These are phyloP conservation scores for Penicillium vulpinum DNA, from an alignment of 2,329 filamentous ascomycete genomes.

Conservation along the genomic window DNA sequence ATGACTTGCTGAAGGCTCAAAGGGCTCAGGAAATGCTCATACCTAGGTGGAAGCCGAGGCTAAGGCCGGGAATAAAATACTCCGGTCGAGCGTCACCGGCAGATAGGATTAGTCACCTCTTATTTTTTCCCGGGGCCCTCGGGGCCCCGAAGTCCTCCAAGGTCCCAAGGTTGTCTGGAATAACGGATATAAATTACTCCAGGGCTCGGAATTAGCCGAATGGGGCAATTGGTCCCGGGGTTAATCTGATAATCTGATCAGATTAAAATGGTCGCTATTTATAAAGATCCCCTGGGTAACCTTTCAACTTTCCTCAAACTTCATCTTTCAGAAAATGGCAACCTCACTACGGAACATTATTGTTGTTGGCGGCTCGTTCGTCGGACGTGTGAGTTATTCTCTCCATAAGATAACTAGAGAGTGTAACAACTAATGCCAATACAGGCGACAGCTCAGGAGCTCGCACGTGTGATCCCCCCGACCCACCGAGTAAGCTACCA, in stretches of 20 bases:
- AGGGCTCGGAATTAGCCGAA: neutral
- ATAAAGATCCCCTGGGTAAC: neutral
- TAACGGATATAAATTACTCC: neutral
- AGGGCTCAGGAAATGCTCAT: too few relatives aligned
- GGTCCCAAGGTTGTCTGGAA: too few relatives aligned
- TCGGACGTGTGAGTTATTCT: constrained; percentile 31
- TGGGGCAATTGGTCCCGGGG: neutral
- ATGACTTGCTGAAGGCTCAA: too few relatives aligned
- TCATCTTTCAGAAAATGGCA: constrained; percentile 26
- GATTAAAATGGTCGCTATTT: neutral
- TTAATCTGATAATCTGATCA: constrained; percentile 7
- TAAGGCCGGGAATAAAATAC: too few relatives aligned
- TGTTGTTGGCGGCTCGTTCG: constrained; percentile 40
- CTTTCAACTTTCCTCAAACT: neutral
- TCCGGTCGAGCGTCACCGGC: too few relatives aligned
- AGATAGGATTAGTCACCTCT: too few relatives aligned
- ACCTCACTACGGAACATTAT: constrained; percentile 35
- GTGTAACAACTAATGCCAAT: constrained; percentile 5
- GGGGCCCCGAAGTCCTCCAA: too few relatives aligned
- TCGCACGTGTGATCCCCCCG: constrained; percentile 34
- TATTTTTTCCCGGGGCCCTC: too few relatives aligned
- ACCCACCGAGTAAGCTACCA: constrained; percentile 34
- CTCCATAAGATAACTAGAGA: too few relatives aligned
- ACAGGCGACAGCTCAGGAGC: constrained; percentile 37
- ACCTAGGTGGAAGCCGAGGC: too few relatives aligned